phyloP scores from a whole-genome alignment of 2,329 filamentous ascomycete species.

The Aotearoamyces nothofagi region DNA sequence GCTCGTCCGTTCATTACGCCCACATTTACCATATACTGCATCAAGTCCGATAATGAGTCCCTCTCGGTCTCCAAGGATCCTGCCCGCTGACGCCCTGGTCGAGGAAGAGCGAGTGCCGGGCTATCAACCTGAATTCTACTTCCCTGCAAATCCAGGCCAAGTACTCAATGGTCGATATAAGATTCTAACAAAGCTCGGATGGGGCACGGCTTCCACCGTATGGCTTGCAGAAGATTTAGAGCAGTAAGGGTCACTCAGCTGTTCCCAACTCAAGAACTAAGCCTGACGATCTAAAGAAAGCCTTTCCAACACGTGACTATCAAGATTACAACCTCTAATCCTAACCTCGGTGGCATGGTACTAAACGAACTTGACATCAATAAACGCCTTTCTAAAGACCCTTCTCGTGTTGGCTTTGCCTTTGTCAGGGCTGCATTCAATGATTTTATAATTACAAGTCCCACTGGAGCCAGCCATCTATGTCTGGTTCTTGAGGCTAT shows the following conservation, averaged over 20 bases:
- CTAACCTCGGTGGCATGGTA: constrained; percentile 2
- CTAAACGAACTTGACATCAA: constrained; percentile 4
- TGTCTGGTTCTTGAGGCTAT: constrained; percentile 7
- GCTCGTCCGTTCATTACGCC: no score
- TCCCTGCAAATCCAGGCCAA: constrained; percentile 12
- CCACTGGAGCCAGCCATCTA: constrained; percentile 5
- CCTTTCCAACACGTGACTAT: constrained; percentile 5
- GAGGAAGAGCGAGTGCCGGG: constrained; percentile 3
- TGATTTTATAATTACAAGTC: constrained; percentile 5
- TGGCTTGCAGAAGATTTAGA: constrained; percentile 14
- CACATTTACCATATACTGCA: no score
- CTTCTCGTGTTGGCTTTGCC: constrained; percentile 5
- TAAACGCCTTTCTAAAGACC: constrained; percentile 3
- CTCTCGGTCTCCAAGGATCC: no score
- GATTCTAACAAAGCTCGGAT: constrained; percentile 13
- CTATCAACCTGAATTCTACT: constrained; percentile 7
- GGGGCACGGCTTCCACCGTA: constrained; percentile 12
- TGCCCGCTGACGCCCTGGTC: constrained; percentile 1
- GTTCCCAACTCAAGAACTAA: no score
- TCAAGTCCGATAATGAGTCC: no score
- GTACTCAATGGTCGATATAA: constrained; percentile 13
- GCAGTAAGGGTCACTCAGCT: constrained; percentile 1
- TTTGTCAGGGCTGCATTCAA: constrained; percentile 6
- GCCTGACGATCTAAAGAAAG: no score
- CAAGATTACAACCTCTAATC: constrained; percentile 5